Percentiles rank a stretch among this genome's conserved stretches.
These are phyloP conservation scores for Amanita rimosa DNA, from an alignment of 768 basidiomycete genomes.

Conservation along the genomic window DNA sequence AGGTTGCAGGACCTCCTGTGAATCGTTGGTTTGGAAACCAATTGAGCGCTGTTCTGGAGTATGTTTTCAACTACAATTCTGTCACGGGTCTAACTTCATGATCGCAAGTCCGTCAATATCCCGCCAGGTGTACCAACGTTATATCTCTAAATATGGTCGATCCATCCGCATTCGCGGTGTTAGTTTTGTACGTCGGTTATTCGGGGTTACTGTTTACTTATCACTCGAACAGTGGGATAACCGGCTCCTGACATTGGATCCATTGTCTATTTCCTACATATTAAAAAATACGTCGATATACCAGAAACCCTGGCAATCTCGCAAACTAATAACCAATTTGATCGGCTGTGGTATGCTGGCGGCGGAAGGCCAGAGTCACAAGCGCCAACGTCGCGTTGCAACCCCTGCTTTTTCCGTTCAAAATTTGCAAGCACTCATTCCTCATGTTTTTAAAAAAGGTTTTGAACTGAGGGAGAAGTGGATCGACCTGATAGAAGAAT, in stretches of 20 bases:
- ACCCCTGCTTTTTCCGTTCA: conserved; percentile 76
- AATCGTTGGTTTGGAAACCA: conserved; percentile 40
- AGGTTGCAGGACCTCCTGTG: conserved; percentile 51
- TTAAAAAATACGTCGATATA: conserved; percentile 62
- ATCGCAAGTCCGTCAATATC: conserved; percentile 45
- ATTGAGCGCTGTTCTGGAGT: conserved; percentile 49
- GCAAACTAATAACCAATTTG: conserved; percentile 59
- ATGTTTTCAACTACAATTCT: conserved; percentile 4
- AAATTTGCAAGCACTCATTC: conserved; percentile 60
- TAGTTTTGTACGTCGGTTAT: conserved; percentile 42
- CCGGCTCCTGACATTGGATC: conserved; percentile 75
- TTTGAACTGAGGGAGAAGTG: conserved; percentile 49
- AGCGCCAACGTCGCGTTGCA: conserved; percentile 66
- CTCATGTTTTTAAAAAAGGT: conserved; percentile 63
- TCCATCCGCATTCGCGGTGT: conserved; percentile 59
- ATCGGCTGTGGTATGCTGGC: conserved; percentile 80
- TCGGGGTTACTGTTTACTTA: neutral
- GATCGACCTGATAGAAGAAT: conserved; percentile 30
- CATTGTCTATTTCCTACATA: conserved; percentile 61
- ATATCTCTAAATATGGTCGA: conserved; percentile 52
- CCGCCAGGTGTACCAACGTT: conserved; percentile 38
- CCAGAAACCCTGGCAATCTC: conserved; percentile 78
- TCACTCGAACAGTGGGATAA: conserved; percentile 49
- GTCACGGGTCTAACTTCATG: neutral
- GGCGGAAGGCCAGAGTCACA: conserved; percentile 69